Conservation (phyloP, 2,329 filamentous ascomycete species). For the Periconia sp. region DNA sequence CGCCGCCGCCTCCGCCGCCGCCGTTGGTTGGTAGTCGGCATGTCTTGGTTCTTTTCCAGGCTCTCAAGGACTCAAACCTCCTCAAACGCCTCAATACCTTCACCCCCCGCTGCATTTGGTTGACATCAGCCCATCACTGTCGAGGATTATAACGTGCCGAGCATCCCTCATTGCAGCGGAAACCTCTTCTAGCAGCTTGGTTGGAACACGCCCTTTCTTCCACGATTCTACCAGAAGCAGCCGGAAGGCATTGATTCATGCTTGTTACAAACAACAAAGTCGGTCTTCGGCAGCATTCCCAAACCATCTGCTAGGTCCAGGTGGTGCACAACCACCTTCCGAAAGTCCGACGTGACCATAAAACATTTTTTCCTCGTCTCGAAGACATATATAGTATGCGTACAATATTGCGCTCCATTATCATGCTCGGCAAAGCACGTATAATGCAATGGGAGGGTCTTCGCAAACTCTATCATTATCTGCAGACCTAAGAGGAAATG, state of each 20-base stretch:
- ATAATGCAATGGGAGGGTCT: conserved; percentile 19
- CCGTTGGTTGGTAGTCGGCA: background rate
- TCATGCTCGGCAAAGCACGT: conserved; percentile 31
- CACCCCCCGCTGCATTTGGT: background rate
- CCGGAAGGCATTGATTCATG: conserved; percentile 30
- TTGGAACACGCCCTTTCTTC: conserved; percentile 30
- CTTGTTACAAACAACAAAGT: conserved; percentile 16
- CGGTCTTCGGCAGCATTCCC: conserved; percentile 22
- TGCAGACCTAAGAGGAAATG: conserved; percentile 19
- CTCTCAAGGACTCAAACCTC: background rate
- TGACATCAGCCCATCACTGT: background rate
- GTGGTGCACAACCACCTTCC: conserved; percentile 2
- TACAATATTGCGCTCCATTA: conserved; percentile 29
- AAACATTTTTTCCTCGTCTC: conserved; percentile 29
- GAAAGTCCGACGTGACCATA: conserved; percentile 13
- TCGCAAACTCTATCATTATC: conserved; percentile 27
- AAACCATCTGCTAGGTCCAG: conserved; percentile 22
- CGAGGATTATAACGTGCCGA: conserved; percentile 24
- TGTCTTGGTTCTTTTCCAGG: background rate
- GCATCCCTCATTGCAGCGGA: conserved; percentile 32
- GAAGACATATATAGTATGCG: conserved; percentile 17
- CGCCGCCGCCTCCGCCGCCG: conserved; percentile 12
- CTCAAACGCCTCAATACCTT: background rate
- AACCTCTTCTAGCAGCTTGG: conserved; percentile 22
- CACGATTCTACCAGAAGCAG: conserved; percentile 28